phyloP scores from a whole-genome alignment of 108 stramenopile species.

The Phaeodactylum tricornutum region DNA sequence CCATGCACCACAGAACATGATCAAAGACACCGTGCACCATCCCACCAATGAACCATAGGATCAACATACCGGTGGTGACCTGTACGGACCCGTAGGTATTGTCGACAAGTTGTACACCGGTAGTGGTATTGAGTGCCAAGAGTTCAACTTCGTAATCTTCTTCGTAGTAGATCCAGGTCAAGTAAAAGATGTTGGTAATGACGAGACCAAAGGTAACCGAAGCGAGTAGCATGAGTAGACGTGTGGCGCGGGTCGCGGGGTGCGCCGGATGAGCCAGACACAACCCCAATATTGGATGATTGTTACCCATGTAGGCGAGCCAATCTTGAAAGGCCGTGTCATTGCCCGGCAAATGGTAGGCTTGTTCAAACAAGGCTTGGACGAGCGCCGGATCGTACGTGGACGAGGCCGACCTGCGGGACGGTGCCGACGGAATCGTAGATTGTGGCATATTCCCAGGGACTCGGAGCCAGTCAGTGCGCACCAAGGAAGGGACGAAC shows the following conservation, averaged over 20 bases:
- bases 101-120: not conserved
- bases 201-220: constrained; percentile 43
- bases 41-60: constrained; percentile 40
- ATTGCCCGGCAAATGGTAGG: constrained; percentile 34
- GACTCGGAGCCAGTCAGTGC: no score
- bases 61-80: constrained; percentile 28
- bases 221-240: constrained; percentile 34
- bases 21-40: constrained; percentile 38
- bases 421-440: no score
- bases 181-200: constrained; percentile 33
- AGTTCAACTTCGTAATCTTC: not conserved
- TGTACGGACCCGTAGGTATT: constrained; percentile 1
- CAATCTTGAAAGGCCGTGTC: constrained; percentile 35
- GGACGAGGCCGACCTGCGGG: no score
- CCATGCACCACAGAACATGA: constrained; percentile 38
- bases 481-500: no score
- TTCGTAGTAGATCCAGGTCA: constrained; percentile 16
- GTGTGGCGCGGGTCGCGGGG: constrained; percentile 24
- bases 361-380: no score
- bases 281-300: constrained; percentile 43
- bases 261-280: constrained; percentile 35
- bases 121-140: not conserved
- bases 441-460: no score
- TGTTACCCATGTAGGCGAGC: constrained; percentile 40
- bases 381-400: no score